These are phyloP conservation scores for Neurospora pannonica DNA, from an alignment of 495 filamentous ascomycete species.

Conservation along the genomic window DNA sequence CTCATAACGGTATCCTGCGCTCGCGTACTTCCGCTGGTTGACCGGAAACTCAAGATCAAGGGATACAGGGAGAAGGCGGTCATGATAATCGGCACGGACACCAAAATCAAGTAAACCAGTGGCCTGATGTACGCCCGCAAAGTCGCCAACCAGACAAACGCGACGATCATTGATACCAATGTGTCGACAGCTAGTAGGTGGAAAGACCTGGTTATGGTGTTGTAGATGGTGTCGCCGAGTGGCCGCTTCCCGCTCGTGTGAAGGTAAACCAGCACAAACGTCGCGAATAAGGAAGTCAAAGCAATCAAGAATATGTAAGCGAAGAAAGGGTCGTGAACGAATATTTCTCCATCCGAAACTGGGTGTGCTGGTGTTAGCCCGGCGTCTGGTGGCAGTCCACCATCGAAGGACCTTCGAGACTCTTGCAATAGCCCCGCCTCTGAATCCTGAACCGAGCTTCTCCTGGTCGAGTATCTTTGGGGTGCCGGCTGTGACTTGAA, in stretches of 20 bases:
- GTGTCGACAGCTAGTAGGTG: constrained; percentile 86
- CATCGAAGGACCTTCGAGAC: constrained; percentile 15
- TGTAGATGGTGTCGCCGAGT: constrained; percentile 83
- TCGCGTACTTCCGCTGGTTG: constrained; percentile 55
- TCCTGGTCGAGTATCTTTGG: constrained; percentile 13
- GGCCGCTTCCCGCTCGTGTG: constrained; percentile 61
- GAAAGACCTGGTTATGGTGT: constrained; percentile 75
- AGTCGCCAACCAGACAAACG: constrained; percentile 82
- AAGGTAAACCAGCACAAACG: constrained; percentile 77
- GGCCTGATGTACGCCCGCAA: constrained; percentile 75
- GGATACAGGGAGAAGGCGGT: constrained; percentile 86
- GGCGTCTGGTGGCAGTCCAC: background rate
- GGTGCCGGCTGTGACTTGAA: constrained; percentile 42
- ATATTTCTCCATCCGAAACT: constrained; percentile 35
- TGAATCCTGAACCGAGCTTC: constrained; percentile 17
- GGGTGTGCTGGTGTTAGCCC: constrained; percentile 8
- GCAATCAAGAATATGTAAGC: constrained; percentile 83
- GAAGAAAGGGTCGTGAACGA: constrained; percentile 78
- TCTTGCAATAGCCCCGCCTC: constrained; percentile 14
- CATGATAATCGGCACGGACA: constrained; percentile 77
- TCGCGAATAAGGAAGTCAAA: constrained; percentile 71
- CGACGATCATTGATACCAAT: constrained; percentile 76
- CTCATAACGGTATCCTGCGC: constrained; percentile 86
- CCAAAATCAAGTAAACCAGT: constrained; percentile 65
- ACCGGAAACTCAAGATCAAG: constrained; percentile 80